phyloP scores from a whole-genome alignment of 192 early-diverging fungal species.

The Backusella morwellensis region DNA sequence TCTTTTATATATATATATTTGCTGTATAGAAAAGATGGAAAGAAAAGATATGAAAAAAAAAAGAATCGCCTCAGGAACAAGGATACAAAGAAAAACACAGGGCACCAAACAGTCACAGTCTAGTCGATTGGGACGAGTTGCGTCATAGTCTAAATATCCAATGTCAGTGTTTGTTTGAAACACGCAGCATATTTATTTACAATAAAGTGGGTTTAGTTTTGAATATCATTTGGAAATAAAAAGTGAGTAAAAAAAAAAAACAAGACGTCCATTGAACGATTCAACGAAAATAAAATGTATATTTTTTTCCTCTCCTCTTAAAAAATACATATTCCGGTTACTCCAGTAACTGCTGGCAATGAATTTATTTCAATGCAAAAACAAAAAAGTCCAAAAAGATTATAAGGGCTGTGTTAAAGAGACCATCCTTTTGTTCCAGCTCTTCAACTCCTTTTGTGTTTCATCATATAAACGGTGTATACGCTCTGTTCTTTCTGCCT shows the following conservation, averaged over 20 bases:
- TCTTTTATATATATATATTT: neutral
- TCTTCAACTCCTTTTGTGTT: neutral
- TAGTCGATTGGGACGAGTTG: neutral
- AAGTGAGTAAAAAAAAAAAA: neutral
- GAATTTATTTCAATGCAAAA: neutral
- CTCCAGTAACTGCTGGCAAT: neutral
- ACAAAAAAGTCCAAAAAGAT: neutral
- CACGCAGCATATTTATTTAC: constrained; percentile 6
- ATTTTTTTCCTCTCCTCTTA: neutral
- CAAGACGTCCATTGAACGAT: neutral
- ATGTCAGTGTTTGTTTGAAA: neutral
- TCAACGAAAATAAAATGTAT: neutral
- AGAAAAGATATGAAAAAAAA: neutral
- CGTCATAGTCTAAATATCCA: neutral
- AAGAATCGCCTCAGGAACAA: neutral
- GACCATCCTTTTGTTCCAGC: neutral
- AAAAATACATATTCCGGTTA: neutral
- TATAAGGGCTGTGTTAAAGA: neutral
- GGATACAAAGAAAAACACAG: neutral
- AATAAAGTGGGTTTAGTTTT: neutral
- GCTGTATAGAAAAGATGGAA: neutral
- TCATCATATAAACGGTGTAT: neutral
- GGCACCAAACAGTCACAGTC: constrained; percentile 1
- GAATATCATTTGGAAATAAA: neutral
- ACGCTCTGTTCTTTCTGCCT: neutral